A percentile compares a stretch with the other conserved stretches of the same genome.
phyloP scores from a whole-genome alignment of 177 flowering plant species.

The Tripterygium wilfordii region DNA sequence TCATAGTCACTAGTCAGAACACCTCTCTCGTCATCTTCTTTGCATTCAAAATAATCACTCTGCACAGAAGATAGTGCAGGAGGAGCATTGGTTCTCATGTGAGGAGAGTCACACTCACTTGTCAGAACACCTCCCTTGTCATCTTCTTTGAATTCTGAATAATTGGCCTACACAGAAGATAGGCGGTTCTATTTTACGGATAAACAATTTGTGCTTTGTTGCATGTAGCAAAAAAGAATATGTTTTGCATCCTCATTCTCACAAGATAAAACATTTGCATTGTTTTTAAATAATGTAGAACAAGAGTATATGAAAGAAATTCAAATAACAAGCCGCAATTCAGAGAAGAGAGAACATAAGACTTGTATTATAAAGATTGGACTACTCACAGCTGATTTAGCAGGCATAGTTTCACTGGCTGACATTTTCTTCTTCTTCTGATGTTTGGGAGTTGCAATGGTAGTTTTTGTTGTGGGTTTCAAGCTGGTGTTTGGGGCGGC shows the following conservation, averaged over 20 bases:
- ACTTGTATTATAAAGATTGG: neutral
- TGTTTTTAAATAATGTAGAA: too few species aligned
- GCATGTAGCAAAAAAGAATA: neutral
- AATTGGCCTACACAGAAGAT: conserved; percentile 23
- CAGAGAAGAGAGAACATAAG: neutral
- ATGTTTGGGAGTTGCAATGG: conserved; percentile 5
- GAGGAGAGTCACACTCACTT: conserved; percentile 5
- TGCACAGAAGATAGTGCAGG: conserved; percentile 17
- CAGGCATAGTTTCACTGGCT: conserved; percentile 9
- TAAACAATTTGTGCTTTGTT: too few species aligned
- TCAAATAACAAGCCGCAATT: neutral
- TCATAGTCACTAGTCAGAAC: neutral
- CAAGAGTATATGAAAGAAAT: too few species aligned
- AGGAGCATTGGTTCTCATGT: neutral
- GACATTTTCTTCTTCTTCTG: conserved; percentile 25
- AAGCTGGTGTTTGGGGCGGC: conserved; percentile 7
- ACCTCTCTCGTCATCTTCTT: conserved; percentile 16
- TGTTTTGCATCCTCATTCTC: too few species aligned
- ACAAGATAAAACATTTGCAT: too few species aligned
- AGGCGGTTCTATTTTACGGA: too few species aligned
- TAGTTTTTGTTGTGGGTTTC: conserved; percentile 9
- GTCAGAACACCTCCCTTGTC: conserved; percentile 6
- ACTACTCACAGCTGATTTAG: conserved; percentile 32
- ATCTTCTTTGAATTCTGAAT: conserved; percentile 14
- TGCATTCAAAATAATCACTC: conserved; percentile 15